Evolutionary conservation across 805 yeast genomes (phyloP).

Genomic region (Hemisphaericaspora nanyangensis): DNA sequence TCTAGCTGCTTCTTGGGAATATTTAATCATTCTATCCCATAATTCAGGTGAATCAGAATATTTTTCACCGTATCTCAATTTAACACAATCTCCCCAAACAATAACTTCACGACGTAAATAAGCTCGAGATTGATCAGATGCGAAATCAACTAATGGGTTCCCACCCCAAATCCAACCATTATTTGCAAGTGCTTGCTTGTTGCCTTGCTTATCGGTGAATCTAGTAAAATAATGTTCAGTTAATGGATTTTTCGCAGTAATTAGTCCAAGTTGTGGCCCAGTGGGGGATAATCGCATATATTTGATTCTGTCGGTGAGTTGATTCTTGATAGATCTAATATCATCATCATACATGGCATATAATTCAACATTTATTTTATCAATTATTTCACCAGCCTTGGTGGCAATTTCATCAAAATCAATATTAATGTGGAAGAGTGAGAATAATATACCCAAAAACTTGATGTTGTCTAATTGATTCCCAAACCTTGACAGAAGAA

Average conservation of each 20-base stretch:
- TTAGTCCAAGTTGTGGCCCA: slow-evolving; percentile 78
- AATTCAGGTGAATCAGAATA: slow-evolving; percentile 83
- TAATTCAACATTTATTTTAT: slow-evolving; percentile 72
- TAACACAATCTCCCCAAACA: slow-evolving; percentile 97
- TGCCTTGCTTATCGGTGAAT: slow-evolving; percentile 50
- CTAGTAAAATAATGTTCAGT: slow-evolving; percentile 88
- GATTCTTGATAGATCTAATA: slow-evolving; percentile 56
- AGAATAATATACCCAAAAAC: slow-evolving; percentile 49
- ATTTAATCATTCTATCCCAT: slow-evolving; percentile 85
- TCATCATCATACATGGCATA: slow-evolving; percentile 79
- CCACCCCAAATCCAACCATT: slow-evolving; percentile 99
- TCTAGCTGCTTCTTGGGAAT: slow-evolving; percentile 66
- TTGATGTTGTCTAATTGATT: slow-evolving; percentile 50
- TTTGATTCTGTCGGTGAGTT: slow-evolving; percentile 71
- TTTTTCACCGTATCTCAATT: slow-evolving; percentile 74
- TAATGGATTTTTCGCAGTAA: slow-evolving; percentile 50
- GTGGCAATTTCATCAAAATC: slow-evolving; percentile 23
- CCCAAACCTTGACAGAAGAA: slow-evolving; percentile 46
- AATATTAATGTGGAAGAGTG: slow-evolving; percentile 15
- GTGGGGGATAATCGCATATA: slow-evolving; percentile 71
- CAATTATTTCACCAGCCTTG: slow-evolving; percentile 53
- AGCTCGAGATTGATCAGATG: slow-evolving; percentile 71
- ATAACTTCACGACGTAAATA: slow-evolving; percentile 89
- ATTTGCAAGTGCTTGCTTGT: slow-evolving; percentile 74
- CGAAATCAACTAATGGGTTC: slow-evolving; percentile 90